phyloP scores from a whole-genome alignment of 2,329 filamentous ascomycete species.

The Chrysoporthe puriensis region DNA sequence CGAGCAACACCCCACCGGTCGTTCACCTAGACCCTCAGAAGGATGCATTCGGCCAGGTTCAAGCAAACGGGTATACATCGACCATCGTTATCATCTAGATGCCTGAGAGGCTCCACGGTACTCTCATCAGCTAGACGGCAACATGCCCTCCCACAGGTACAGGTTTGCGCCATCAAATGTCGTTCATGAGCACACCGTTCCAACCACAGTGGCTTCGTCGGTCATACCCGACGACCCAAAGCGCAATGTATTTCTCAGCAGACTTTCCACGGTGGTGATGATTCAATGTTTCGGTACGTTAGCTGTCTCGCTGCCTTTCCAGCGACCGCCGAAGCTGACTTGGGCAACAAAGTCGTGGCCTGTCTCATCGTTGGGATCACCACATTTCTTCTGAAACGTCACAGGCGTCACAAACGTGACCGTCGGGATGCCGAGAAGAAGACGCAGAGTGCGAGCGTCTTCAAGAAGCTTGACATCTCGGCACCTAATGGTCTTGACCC shows the following conservation, averaged over 20 bases:
- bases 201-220: neutral
- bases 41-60: too few species aligned
- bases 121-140: neutral
- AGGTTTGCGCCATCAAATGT: neutral
- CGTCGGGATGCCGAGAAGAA: slow-evolving; percentile 2
- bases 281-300: slow-evolving; percentile 17
- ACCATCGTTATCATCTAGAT: too few species aligned
- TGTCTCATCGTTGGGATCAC: slow-evolving; percentile 12
- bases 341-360: slow-evolving; percentile 4
- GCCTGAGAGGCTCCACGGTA: neutral
- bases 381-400: neutral
- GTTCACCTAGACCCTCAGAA: too few species aligned
- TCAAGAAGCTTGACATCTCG: slow-evolving; percentile 11
- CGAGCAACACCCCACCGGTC: too few species aligned
- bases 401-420: neutral
- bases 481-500: slow-evolving; percentile 19
- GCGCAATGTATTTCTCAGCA: neutral
- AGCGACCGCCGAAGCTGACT: slow-evolving; percentile 1
- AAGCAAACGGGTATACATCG: too few species aligned
- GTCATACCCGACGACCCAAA: neutral
- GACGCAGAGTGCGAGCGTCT: slow-evolving; percentile 1
- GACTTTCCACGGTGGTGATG: slow-evolving; percentile 10
- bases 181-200: neutral
- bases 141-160: neutral
- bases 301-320: too few species aligned